These are phyloP conservation scores for Neopestalotiopsis sp. DNA, from an alignment of 2,329 filamentous ascomycete species.

Conservation along the genomic window DNA sequence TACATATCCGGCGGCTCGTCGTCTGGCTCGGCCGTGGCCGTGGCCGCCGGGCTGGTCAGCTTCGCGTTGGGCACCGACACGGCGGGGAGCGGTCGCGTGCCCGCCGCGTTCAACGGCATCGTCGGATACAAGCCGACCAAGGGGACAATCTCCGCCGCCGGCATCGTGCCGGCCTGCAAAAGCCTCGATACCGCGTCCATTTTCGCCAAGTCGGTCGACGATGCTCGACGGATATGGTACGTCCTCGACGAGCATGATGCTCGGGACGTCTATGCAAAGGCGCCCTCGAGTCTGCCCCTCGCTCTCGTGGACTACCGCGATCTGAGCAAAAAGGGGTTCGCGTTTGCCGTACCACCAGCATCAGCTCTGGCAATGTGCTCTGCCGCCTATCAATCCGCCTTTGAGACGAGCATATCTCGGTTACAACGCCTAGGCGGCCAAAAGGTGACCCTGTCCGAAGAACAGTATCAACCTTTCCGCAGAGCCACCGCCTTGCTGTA, in stretches of 20 bases:
- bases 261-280: not conserved
- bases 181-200: slow-evolving; percentile 60
- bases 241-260: slow-evolving; percentile 38
- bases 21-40: slow-evolving; percentile 51
- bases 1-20: slow-evolving; percentile 28
- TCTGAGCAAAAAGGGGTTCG: not conserved
- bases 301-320: not conserved
- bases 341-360: not conserved
- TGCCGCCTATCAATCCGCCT: not conserved
- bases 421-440: slow-evolving; percentile 22
- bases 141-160: slow-evolving; percentile 52
- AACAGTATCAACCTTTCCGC: slow-evolving; percentile 11
- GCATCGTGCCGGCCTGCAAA: slow-evolving; percentile 57
- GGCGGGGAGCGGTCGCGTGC: slow-evolving; percentile 58
- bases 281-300: not conserved
- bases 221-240: slow-evolving; percentile 55
- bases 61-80: slow-evolving; percentile 65
- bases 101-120: slow-evolving; percentile 58
- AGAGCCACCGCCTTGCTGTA: slow-evolving; percentile 57
- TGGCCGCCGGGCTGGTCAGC: slow-evolving; percentile 57
- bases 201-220: slow-evolving; percentile 50
- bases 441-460: slow-evolving; percentile 49
- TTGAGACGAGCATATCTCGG: not conserved
- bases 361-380: not conserved
- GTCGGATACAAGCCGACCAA: slow-evolving; percentile 58